Base-by-base conservation (phyloP, 352 stramenopile genomes). In the Phytophthora aleatoria region DNA sequence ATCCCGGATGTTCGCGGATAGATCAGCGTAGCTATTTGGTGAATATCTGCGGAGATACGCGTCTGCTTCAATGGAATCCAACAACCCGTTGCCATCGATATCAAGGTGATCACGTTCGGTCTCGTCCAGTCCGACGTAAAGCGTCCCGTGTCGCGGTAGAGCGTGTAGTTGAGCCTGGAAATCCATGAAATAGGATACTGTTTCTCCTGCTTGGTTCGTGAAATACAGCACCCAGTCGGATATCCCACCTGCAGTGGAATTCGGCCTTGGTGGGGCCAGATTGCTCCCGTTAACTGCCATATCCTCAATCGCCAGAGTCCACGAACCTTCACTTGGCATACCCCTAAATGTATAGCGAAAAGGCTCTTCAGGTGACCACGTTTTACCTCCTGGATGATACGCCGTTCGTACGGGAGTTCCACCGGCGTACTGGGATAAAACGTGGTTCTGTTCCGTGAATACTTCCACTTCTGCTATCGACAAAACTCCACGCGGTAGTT, bases 391-490 rank as follows among this genome's bases (percentile, higher is more conserved):
- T 35, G 81, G 80, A 15, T 83, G 73, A 39, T 69, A 89, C 39
- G 68, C 53, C 5, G 80, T 76, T 15, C 73, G 39, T 1, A 96
- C 66, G 0, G 82, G 81, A 16, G 73, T 83, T 9, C 85, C 85
- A 7, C 81, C 77, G 15, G 54, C 39, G 43, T 93, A 94, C 44
- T 79, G 64, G 0, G 82, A 91, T 41, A 94, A 57, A 24, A 85
- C 48, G 28, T 90, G 76, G 24, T 64, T 76, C 6, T 77, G 67
- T 50, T 89, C 74, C 1, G 61, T 50, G 41, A 89, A 95, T 16
- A 94, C 76, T 61, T 95, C 69, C 5, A 95, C 83, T 60, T 95
- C 87, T 15, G 84, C 81, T 10, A 95, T 61, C 4, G 80, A 90
- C 30, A 95, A 61, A 5, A 73, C 56, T 0, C 72, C 71, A n/a